These are phyloP conservation scores for Copromyces sp. DNA, from an alignment of 495 filamentous ascomycete genomes.

Conservation along the genomic window DNA sequence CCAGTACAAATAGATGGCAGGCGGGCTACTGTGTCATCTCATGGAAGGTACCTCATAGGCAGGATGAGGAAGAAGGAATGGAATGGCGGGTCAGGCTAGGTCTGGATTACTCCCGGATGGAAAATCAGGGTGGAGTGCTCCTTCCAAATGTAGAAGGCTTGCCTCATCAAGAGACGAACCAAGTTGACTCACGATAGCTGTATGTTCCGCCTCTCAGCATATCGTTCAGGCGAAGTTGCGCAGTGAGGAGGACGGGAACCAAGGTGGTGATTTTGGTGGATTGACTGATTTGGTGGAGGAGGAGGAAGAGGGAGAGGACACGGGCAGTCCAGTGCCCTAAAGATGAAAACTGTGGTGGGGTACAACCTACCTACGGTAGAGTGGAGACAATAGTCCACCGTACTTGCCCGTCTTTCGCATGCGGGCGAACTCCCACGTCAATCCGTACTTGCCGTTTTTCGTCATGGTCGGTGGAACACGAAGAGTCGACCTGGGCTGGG, in stretches of 20 bases:
- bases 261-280: background rate
- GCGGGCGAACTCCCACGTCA: background rate
- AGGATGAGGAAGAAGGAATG: no score
- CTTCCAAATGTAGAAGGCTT: background rate
- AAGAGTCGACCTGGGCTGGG: background rate
- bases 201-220: background rate
- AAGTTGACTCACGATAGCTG: background rate
- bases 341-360: background rate
- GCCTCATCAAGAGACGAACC: background rate
- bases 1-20: background rate
- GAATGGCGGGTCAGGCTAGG: no score
- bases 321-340: background rate
- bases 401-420: background rate
- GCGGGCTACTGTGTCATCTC: background rate
- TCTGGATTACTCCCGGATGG: no score
- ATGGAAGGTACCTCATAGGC: background rate
- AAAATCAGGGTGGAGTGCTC: no score
- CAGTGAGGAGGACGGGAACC: background rate
- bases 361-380: background rate
- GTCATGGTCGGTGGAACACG: background rate
- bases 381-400: background rate
- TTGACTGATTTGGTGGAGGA: background rate
- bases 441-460: background rate
- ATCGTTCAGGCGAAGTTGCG: background rate
- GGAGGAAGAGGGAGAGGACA: background rate